Percentiles rank a stretch among this genome's conserved stretches.
phyloP scores from a whole-genome alignment of 2,329 filamentous ascomycete genomes.

The Claviceps fusiformis region DNA sequence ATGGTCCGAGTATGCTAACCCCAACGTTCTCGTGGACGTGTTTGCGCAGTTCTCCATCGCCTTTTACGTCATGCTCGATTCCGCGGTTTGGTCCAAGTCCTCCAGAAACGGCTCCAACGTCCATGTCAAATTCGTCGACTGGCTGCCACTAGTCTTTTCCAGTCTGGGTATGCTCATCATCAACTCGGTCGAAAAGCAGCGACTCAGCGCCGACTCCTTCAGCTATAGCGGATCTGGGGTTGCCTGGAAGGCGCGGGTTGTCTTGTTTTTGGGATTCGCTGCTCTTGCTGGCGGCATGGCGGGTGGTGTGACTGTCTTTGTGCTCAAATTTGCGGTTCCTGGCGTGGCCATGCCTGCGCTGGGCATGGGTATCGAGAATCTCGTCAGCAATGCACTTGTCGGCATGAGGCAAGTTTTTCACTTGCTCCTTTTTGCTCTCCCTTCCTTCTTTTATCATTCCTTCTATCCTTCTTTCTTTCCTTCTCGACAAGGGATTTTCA shows the following conservation, averaged over 20 bases:
- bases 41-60: conserved; percentile 46
- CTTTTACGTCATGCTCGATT: conserved; percentile 56
- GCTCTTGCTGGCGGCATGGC: conserved; percentile 54
- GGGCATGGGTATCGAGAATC: conserved; percentile 51
- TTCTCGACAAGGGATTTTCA: neutral
- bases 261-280: conserved; percentile 54
- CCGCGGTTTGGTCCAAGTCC: conserved; percentile 53
- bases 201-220: conserved; percentile 49
- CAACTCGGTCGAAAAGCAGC: conserved; percentile 55
- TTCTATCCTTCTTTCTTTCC: too few species aligned
- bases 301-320: conserved; percentile 53
- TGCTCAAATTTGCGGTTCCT: conserved; percentile 49
- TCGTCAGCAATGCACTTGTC: conserved; percentile 51
- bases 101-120: conserved; percentile 42
- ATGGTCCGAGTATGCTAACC: neutral
- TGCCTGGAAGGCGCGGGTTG: conserved; percentile 55
- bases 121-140: conserved; percentile 56
- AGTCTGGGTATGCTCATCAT: conserved; percentile 57
- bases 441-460: too few species aligned
- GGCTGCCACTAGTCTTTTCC: conserved; percentile 55
- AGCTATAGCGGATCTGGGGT: conserved; percentile 49
- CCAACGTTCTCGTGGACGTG: neutral
- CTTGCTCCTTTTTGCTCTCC: neutral
- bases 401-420: conserved; percentile 37
- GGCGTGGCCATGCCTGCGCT: conserved; percentile 45